A percentile compares a stretch with the other conserved stretches of the same genome.
Conservation (phyloP, 129 eudicot species). For the Helichrysum umbraculigerum region DNA sequence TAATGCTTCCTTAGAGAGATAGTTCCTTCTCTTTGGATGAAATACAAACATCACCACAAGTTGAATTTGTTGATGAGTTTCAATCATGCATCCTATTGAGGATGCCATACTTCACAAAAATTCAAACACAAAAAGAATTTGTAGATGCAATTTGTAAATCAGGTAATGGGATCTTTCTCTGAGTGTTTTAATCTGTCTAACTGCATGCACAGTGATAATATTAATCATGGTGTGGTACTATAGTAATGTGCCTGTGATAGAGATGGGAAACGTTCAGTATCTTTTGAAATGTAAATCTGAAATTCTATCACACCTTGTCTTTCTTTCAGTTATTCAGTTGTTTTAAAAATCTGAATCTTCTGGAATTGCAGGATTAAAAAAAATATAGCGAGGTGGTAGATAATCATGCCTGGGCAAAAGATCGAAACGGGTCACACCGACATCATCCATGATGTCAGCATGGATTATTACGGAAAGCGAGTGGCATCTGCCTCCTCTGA, state of each 20-base stretch:
- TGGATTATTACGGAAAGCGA: conserved; percentile 45
- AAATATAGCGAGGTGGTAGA: conserved; percentile 1
- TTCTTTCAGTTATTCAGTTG: conserved; percentile 5
- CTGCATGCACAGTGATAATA: neutral
- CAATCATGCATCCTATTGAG: neutral
- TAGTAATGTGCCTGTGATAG: neutral
- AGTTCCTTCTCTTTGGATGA: neutral
- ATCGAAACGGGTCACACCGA: conserved; percentile 40
- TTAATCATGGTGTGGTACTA: neutral
- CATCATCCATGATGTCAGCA: conserved; percentile 40
- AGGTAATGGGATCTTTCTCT: neutral
- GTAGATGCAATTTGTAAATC: neutral
- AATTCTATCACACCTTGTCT: neutral
- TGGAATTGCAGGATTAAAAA: conserved; percentile 20
- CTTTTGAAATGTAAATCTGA: neutral
- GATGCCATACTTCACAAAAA: neutral
- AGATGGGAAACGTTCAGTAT: conserved; percentile 1
- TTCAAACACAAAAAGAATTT: neutral
- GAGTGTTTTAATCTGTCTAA: neutral
- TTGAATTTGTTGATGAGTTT: neutral
- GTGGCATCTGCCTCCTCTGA: conserved; percentile 46
- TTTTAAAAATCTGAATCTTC: neutral
- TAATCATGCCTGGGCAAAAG: conserved; percentile 41
- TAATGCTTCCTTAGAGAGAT: conserved; percentile 6
- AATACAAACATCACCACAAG: neutral